Evolutionary conservation across 768 basidiomycete species (phyloP).

Genomic region (Kwoniella pini): DNA sequence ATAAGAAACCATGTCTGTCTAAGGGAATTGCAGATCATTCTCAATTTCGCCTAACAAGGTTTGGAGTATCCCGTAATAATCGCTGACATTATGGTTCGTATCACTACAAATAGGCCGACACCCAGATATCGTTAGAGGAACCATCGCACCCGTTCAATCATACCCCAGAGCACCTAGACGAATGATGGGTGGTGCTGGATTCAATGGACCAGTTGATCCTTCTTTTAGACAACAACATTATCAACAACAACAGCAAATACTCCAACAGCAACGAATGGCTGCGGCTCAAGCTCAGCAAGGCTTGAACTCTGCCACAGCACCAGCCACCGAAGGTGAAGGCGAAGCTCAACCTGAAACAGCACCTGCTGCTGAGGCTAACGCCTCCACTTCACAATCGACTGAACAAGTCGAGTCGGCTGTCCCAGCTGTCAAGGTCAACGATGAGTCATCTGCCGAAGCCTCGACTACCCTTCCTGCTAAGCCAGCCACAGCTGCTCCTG

Average conservation of each 20-base stretch:
- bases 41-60: background rate
- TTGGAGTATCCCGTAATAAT: background rate
- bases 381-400: too few species aligned
- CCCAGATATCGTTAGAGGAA: constrained; percentile 53
- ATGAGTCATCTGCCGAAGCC: background rate
- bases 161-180: constrained; percentile 31
- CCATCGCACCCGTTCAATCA: constrained; percentile 47
- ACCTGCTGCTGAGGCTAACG: background rate
- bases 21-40: background rate
- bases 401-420: too few species aligned
- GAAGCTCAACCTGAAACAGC: background rate
- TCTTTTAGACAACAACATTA: constrained; percentile 34
- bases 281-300: constrained; percentile 30
- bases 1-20: too few species aligned
- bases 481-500: constrained; percentile 17
- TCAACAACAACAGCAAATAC: constrained; percentile 35
- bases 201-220: constrained; percentile 34
- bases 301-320: constrained; percentile 1
- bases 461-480: constrained; percentile 34
- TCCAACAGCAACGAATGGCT: constrained; percentile 35
- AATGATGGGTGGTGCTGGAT: constrained; percentile 25
- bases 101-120: constrained; percentile 37
- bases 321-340: background rate
- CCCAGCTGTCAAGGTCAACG: too few species aligned
- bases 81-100: background rate